Evolutionary conservation across 345 rosid genomes (phyloP).

Genomic region (Populus tremula): DNA sequence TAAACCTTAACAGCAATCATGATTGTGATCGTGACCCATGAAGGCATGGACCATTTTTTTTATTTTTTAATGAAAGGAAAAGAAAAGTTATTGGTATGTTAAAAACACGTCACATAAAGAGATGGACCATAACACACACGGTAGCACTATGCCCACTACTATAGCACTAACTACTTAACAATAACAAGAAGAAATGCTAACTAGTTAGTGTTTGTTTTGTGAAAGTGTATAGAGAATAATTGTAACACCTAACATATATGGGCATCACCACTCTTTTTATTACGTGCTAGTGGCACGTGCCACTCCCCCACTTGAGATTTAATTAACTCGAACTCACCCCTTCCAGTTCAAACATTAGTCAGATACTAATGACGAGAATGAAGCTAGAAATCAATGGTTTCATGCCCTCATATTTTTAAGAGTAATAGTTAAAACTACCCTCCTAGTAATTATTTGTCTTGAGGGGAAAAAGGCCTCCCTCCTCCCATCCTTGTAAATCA

Average conservation of each 20-base stretch:
- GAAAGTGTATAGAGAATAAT: constrained; percentile 23
- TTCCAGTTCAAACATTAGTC: neutral
- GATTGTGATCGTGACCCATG: neutral
- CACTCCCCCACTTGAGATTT: neutral
- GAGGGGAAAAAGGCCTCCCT: neutral
- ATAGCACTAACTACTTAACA: neutral
- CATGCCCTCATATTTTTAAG: no score
- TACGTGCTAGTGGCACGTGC: constrained; percentile 18
- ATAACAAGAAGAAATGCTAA: neutral
- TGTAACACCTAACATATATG: constrained; percentile 26
- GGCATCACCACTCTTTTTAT: constrained; percentile 18
- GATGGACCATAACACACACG: neutral
- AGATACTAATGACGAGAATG: no score
- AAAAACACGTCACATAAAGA: neutral
- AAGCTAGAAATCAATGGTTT: no score
- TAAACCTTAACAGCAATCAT: neutral
- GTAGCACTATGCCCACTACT: neutral
- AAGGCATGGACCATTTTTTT: neutral
- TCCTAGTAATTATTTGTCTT: no score
- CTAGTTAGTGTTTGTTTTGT: constrained; percentile 18
- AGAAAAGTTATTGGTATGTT: neutral
- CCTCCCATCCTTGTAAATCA: neutral
- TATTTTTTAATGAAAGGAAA: neutral
- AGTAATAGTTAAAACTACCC: no score
- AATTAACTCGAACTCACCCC: neutral